Base-by-base conservation (phyloP, 495 filamentous ascomycete species). In the Polyplosphaeria fusca region DNA sequence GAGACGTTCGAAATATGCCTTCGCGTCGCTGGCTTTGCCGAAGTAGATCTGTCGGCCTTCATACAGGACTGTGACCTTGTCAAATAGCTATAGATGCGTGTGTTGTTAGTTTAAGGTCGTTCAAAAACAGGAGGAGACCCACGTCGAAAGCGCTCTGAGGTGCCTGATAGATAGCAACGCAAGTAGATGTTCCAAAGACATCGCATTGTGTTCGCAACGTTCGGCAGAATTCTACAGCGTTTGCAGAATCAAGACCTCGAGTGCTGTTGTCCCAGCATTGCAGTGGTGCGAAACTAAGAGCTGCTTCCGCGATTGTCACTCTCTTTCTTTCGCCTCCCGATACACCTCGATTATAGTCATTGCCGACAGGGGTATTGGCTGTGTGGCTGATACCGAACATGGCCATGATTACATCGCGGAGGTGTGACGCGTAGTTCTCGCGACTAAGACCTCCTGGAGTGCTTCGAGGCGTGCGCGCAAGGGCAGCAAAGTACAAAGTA, bases 1-100 rank as follows among this genome's bases (percentile, higher is more conserved):
- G 64, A 84, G 76, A 30, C 78, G 69, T 11, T 71, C 43, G 62
- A 78, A 70, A 55, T 74, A 73, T 13, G 1, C 52, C 24, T 39
- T 43, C 2, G 70, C 70, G 12, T 54, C 25, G 3, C 11, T 27
- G 3, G 43, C 48, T 4, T 7, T 16, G 24, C 70, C 70, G 30
- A 71, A 71, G 55, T 57, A 73, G 25, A 71, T 70, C 25, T 70
- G 64, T 4, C 66, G 58, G 13, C 70, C 70, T 47, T 71, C 67
- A 42, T 73, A 69, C 1, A 73, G 52, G 2, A 73, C 49, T 16
- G 59, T 19, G 5, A 64, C 70, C 46, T 71, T 71, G 62, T 73
- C 66, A 47, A 73, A 71, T 11, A 40, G 30, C 53, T 63, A 14
- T 1, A 2, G 12, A 43, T 13, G n/a, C 14, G 30, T 16, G 5